phyloP scores from a whole-genome alignment of 345 rosid genomes.

The Arabidopsis arenosa region DNA sequence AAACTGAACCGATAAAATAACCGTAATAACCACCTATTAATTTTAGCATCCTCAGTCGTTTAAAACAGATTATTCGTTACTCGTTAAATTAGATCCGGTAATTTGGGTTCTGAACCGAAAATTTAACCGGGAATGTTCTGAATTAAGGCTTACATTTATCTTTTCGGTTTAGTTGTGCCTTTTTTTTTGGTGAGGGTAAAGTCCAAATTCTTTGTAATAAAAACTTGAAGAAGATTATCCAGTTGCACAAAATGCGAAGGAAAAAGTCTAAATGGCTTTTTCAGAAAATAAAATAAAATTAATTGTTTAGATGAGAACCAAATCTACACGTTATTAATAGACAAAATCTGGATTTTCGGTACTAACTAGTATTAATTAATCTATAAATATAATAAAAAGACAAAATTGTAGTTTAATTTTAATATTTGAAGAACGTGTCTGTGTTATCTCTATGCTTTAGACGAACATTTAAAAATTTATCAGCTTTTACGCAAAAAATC shows the following conservation, averaged over 20 bases:
- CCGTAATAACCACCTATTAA: too few species aligned
- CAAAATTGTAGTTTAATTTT: neutral
- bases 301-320: slow-evolving; percentile 21
- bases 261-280: slow-evolving; percentile 45
- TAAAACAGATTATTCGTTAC: too few species aligned
- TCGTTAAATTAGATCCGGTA: neutral
- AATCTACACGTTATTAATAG: slow-evolving; percentile 47
- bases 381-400: slow-evolving; percentile 2
- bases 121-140: neutral
- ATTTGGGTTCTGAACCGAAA: neutral
- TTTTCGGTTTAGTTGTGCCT: slow-evolving; percentile 25
- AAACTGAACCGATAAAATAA: neutral
- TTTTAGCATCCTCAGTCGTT: too few species aligned
- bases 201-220: slow-evolving; percentile 22
- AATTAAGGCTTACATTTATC: neutral
- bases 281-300: neutral
- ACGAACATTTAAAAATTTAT: slow-evolving; percentile 2
- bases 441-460: neutral
- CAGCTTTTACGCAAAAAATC: slow-evolving; percentile 9
- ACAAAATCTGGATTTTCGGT: slow-evolving; percentile 40
- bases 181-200: neutral
- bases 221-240: slow-evolving; percentile 34
- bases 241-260: slow-evolving; percentile 48
- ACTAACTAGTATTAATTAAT: neutral
- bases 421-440: slow-evolving; percentile 24